These are phyloP conservation scores for Arabidopsis lyrata DNA, from an alignment of 441 rosid genomes.

Conservation along the genomic window DNA sequence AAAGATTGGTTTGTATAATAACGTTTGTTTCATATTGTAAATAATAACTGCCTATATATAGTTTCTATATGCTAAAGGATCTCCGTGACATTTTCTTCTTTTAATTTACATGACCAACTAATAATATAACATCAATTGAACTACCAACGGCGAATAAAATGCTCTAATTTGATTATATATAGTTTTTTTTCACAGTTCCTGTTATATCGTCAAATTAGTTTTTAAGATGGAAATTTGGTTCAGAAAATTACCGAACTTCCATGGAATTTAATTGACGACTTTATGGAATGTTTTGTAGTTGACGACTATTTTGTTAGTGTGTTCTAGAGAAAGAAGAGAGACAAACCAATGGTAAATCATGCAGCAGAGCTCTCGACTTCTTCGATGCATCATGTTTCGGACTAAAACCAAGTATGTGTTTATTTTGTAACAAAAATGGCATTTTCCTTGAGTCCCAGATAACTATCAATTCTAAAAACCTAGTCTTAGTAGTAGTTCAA, in stretches of 20 bases:
- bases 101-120: not conserved
- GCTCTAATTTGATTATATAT: not conserved
- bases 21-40: conserved; percentile 19
- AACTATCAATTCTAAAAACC: not conserved
- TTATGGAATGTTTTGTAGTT: not conserved
- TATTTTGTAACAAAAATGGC: not conserved
- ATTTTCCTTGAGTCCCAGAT: not conserved
- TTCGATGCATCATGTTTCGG: not conserved
- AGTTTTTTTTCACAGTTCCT: not conserved
- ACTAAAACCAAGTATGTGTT: not conserved
- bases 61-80: not conserved
- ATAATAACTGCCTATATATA: conserved; percentile 9
- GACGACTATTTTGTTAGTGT: not conserved
- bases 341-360: not conserved
- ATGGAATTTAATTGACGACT: not conserved
- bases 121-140: no score
- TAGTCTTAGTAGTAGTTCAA: not conserved
- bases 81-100: not conserved
- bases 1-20: conserved; percentile 15
- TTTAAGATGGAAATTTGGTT: not conserved
- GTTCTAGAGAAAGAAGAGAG: not conserved
- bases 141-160: not conserved
- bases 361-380: not conserved
- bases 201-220: not conserved
- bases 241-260: not conserved